Conservation (phyloP, 2,329 filamentous ascomycete genomes). For the Fusarium liriodendri region DNA sequence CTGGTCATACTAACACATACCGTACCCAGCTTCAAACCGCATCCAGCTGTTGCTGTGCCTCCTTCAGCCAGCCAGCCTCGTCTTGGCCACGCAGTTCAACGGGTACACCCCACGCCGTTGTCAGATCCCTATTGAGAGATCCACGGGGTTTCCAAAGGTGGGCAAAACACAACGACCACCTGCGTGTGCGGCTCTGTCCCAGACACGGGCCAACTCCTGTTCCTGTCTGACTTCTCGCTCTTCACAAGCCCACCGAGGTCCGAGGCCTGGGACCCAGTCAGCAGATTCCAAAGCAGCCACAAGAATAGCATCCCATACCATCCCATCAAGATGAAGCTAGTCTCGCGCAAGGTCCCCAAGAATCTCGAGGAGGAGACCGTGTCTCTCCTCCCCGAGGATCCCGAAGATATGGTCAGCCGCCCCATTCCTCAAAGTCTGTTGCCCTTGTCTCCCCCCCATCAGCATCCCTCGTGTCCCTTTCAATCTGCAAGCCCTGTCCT, state of each 20-base stretch:
- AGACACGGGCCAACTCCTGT: constrained; percentile 27
- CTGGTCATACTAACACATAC: not conserved
- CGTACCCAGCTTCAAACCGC: not conserved
- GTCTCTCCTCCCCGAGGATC: constrained; percentile 57
- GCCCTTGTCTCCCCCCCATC: not conserved
- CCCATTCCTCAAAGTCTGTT: constrained; percentile 1
- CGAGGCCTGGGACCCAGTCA: constrained; percentile 17
- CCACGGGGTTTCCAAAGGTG: not conserved
- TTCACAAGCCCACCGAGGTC: constrained; percentile 25
- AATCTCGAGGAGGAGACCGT: constrained; percentile 55
- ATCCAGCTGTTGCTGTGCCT: not conserved
- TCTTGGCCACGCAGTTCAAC: not conserved
- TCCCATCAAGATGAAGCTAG: constrained; percentile 52
- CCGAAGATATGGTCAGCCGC: constrained; percentile 58
- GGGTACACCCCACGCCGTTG: constrained; percentile 6
- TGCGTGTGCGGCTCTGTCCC: constrained; percentile 6
- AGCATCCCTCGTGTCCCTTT: not conserved
- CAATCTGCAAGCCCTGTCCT: constrained; percentile 9
- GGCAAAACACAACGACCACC: not conserved
- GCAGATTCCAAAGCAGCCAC: constrained; percentile 15
- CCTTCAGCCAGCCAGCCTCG: constrained; percentile 1
- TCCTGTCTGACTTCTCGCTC: constrained; percentile 16
- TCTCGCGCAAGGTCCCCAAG: constrained; percentile 51
- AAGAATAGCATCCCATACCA: constrained; percentile 9
- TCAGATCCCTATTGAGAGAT: constrained; percentile 8